Evolutionary conservation across 768 basidiomycete species (phyloP).

Genomic region (Galerina marginata): DNA sequence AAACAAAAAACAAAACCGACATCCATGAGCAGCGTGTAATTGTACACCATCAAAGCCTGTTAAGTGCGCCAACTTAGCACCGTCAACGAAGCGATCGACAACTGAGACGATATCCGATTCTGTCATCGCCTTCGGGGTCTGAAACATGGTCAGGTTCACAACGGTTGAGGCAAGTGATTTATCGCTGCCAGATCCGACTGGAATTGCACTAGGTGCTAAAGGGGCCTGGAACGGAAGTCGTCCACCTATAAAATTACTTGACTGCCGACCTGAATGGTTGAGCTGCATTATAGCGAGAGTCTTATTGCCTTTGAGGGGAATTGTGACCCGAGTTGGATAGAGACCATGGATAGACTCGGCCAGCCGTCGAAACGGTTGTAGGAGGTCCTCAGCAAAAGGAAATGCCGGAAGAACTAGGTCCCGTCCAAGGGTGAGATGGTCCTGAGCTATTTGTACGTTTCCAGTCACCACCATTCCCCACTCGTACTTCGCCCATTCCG

Average conservation of each 20-base stretch:
- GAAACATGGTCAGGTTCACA: constrained; percentile 61
- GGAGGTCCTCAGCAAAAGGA: constrained; percentile 32
- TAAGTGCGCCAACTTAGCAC: constrained; percentile 64
- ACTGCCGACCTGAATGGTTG: constrained; percentile 85
- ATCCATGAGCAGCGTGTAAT: constrained; percentile 86
- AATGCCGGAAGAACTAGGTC: constrained; percentile 65
- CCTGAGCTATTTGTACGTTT: constrained; percentile 70
- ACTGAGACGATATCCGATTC: constrained; percentile 62
- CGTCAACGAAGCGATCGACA: constrained; percentile 67
- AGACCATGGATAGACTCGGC: constrained; percentile 55
- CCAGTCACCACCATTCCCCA: constrained; percentile 95
- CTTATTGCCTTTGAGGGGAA: constrained; percentile 8
- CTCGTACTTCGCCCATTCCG: constrained; percentile 70
- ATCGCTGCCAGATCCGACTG: constrained; percentile 39
- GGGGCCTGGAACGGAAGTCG: constrained; percentile 65
- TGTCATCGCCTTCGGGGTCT: constrained; percentile 65
- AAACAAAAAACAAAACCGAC: constrained; percentile 47
- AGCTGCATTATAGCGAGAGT: constrained; percentile 81
- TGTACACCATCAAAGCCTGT: constrained; percentile 89
- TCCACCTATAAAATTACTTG: constrained; percentile 72
- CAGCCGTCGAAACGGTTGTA: constrained; percentile 56
- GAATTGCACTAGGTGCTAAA: constrained; percentile 72
- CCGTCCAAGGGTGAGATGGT: constrained; percentile 73
- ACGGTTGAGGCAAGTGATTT: constrained; percentile 36
- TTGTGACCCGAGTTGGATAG: not conserved